Evolutionary conservation across 805 yeast species (phyloP), one percentile per base, ranked within the genome.

Genomic region (Teunomyces lycoperdinae): DNA sequence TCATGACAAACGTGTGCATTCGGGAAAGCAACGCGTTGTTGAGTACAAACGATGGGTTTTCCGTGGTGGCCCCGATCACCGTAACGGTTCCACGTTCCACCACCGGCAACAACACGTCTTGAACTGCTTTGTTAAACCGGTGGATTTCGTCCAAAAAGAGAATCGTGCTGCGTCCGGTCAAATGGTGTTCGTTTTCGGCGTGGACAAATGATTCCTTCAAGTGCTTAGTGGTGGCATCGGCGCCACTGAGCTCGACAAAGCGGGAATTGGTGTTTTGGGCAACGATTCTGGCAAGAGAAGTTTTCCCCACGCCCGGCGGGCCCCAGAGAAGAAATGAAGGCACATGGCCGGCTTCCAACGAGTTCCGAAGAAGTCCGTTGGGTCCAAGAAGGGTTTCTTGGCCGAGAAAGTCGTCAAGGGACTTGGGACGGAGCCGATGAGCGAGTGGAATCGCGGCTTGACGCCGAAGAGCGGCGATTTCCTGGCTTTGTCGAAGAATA

Each of bases 41-140:
- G 28, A 73, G 52, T 1, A 69, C 67, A 50, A 73, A 73, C 1
- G 77, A 71, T 1, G 78, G 78, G 61, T 94, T 94, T 62, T 94
- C 99, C 0, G 78, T 73, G 27, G 78, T 73, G 6, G 78, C 78
- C 0, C 77, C 78, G 16, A 73, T 63, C 1, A 73, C 68, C 0
- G 74, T 71, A 2, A 69, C 62, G 1, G 56, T 42, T 0, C 78
- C 78, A 33, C 64, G 66, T 46, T 73, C 78, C 5, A 73, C 62
- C 10, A 69, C 74, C 0, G 78, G 78, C 6, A 73, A 58, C 14
- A 73, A 60, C 26, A 71, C 48, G 50, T 73, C 78, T 47, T 73
- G 78, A 8, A 67, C 71, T 0, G 74, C 73, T 43, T 71, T 70
- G 52, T 73, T 72, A 56, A 69, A 71, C 31, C 78, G 53, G 51